Evolutionary conservation across 108 stramenopile genomes (phyloP), one percentile per base, ranked within the genome.

Genomic region (Schizochytrium sp.): DNA sequence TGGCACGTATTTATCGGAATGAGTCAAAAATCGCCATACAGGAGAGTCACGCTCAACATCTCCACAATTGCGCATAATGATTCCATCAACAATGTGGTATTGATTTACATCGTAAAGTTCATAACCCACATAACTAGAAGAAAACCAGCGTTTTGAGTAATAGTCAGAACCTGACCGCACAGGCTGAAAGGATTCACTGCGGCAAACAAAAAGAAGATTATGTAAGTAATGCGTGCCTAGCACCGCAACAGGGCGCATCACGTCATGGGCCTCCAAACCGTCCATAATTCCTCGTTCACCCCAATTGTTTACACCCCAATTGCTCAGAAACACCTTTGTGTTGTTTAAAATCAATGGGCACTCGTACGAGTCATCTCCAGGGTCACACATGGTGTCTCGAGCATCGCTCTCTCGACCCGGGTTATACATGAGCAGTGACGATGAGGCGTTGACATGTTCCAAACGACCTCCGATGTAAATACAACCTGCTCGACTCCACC

Each of bases 291-390:
- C 72, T n/a, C 72, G 72, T 13, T n/a, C 72, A 15, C 72, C 72
- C 72, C 72, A 72, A 41, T 72, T 72, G 72, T 72, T 72, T 13
- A 72, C n/a, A 41, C 72, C 72, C 72, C 72, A 72, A 42, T 72
- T 72, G 72, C 38, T 42, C 0, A 72, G n/a, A 42, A 72, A 72
- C 38, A 72, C 41, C n/a, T 72, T 72, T n/a, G 41, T 28, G 72
- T 72, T 72, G 41, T 13, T 72, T 13, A 72, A 72, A 41, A 72
- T 12, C 72, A 72, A 13, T 41, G 12, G 17, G 72, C 72, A 72
- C 72, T 28, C 41, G 72, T 40, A 12, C 13, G 12, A 41, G 15
- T 42, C n/a, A 13, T 13, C 41, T 28, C 72, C 41, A 41, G 12
- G 15, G n/a, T 17, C 17, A 41, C 72, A 72, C 72, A 13, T 72